Conservation (phyloP, 1,139 yeast species). For the Ogataea hybrid region DNA sequence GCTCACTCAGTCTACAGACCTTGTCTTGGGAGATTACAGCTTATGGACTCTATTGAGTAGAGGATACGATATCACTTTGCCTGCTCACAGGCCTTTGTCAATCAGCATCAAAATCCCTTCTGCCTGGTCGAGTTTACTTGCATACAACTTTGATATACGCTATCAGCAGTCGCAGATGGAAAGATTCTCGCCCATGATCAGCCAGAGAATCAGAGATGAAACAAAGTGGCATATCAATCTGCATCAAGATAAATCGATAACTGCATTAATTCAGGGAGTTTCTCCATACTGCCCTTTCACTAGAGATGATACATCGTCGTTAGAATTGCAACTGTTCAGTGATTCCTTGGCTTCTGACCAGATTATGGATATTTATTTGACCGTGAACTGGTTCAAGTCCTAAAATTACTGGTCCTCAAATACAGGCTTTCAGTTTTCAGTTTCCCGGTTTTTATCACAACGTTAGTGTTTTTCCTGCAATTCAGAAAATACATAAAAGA, state of each 20-base stretch:
- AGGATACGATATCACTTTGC: slow-evolving; percentile 41
- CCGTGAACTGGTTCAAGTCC: slow-evolving; percentile 44
- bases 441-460: slow-evolving; percentile 49
- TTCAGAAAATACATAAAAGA: slow-evolving; percentile 37
- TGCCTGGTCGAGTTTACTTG: slow-evolving; percentile 62
- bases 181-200: slow-evolving; percentile 57
- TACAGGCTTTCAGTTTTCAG: slow-evolving; percentile 64
- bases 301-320: slow-evolving; percentile 24
- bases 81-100: slow-evolving; percentile 45
- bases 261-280: slow-evolving; percentile 62
- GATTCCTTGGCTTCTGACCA: slow-evolving; percentile 33
- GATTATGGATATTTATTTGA: slow-evolving; percentile 35
- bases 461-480: slow-evolving; percentile 47
- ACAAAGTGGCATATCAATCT: slow-evolving; percentile 71
- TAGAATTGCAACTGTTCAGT: slow-evolving; percentile 48
- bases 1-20: slow-evolving; percentile 27
- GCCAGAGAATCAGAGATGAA: slow-evolving; percentile 71
- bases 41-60: slow-evolving; percentile 36
- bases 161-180: slow-evolving; percentile 29
- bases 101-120: slow-evolving; percentile 50
- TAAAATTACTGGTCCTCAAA: slow-evolving; percentile 56
- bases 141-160: slow-evolving; percentile 43
- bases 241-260: slow-evolving; percentile 34
- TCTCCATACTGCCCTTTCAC: slow-evolving; percentile 74
- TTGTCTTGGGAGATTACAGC: slow-evolving; percentile 34